These are phyloP conservation scores for Colletotrichum sansevieriae DNA, from an alignment of 2,329 filamentous ascomycete genomes.

Conservation along the genomic window DNA sequence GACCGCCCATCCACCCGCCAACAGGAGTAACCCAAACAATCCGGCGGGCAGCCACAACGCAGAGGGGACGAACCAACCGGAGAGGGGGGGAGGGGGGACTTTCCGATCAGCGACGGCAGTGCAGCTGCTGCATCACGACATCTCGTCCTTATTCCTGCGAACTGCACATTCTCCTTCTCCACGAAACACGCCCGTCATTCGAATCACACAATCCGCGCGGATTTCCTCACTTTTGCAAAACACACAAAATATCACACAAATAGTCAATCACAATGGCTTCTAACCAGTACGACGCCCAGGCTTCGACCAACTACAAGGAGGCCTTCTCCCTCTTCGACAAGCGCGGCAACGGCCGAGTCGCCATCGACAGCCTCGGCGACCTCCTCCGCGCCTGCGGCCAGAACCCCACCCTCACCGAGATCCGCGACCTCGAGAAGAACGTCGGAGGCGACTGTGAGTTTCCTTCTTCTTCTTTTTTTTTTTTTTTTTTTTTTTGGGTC, in stretches of 20 bases:
- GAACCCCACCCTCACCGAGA: constrained; percentile 96
- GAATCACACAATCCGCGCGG: background rate
- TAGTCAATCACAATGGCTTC: constrained; percentile 56
- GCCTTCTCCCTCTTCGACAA: constrained; percentile 99
- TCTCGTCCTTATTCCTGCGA: background rate
- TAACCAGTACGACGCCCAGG: constrained; percentile 70
- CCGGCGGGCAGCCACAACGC: constrained; percentile 5
- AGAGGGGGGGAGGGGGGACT: background rate
- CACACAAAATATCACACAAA: background rate
- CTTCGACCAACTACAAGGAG: constrained; percentile 99
- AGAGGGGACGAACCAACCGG: too few species aligned
- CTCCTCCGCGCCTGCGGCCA: constrained; percentile 96
- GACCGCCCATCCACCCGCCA: constrained; percentile 41
- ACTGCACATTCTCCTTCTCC: constrained; percentile 10
- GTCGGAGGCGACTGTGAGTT: constrained; percentile 91
- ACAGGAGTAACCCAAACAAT: constrained; percentile 39
- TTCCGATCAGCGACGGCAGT: constrained; percentile 28
- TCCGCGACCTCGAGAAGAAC: constrained; percentile 90
- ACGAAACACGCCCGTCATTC: too few species aligned
- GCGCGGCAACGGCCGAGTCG: constrained; percentile 94
- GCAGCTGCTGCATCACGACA: constrained; percentile 31
- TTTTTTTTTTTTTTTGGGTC: too few species aligned
- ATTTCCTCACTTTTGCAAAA: background rate
- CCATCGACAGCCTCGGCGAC: constrained; percentile 89
- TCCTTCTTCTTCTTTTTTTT: too few species aligned